Evolutionary conservation across 176 grass and related monocot genomes (phyloP), one percentile per base, ranked within the genome.

Genomic region (Rhynchospora tenuis): DNA sequence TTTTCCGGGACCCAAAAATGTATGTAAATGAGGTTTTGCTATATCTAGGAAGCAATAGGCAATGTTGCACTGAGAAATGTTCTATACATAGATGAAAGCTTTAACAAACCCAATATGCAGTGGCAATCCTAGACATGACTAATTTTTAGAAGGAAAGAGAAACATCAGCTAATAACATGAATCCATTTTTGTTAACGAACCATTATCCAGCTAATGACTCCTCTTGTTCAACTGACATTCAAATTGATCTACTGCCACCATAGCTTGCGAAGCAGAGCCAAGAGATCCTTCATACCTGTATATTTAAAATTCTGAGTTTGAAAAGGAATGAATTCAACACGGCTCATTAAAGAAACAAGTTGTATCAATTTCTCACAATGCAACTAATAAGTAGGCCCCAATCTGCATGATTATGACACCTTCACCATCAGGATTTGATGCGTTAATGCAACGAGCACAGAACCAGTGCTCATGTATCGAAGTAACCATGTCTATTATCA

Each of bases 391-490:
- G 71, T 91, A 90, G n/a, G 84, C 45, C 70, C 90, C 90, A 81
- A 90, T 91, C 67, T 98, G 90, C 92, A 98, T 93, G 48, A 93
- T 22, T 70, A 94, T 86, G 79, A 77, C 89, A 64, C 95, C 95
- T 93, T 94, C 92, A 46, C 92, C 95, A 29, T 74, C 92, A 43
- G 89, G 80, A 64, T 90, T 88, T 85, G 63, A 68, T 57, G 86
- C 74, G 44, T 98, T 94, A 42, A 98, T 78, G 1, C 92, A 91
- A 52, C 92, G 89, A 33, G 87, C 90, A 64, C 85, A 91, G 73
- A 93, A 98, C 92, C 90, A 93, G 42, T 93, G 84, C 43, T 91
- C 95, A 42, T 94, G 86, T 84, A 93, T 94, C 44, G 95, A 98
- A 58, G 90, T 94, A 59, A 93, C 92, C 83, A 93, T 61, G 91